Evolutionary conservation across 1,139 yeast species (phyloP), one percentile per base, ranked within the genome.

Genomic region (Scheffersomyces lignicola): DNA sequence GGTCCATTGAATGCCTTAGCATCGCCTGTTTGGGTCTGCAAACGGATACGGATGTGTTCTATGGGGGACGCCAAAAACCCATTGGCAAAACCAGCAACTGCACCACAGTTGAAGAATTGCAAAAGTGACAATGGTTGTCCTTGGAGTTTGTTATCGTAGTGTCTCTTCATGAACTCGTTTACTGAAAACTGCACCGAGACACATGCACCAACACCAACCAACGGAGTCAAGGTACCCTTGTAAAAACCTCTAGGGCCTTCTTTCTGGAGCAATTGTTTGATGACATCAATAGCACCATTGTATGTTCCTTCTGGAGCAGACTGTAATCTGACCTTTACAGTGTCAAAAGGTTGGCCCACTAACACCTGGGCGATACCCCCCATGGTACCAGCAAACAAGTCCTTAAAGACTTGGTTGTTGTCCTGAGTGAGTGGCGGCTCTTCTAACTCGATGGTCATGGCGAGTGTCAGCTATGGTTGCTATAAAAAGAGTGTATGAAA

Each of bases 281-380:
- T 80, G 5, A 88, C 96, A 49, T 87, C 95, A 33, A 78, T 52
- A 0, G 96, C 83, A 4, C 89, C 88, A 10, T 65, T 64, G 48
- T 86, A 86, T 16, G 81, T 78, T 3, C 94, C 92, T 31, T 78
- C 81, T 2, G 88, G 80, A 1, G 95, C 88, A 7, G 92, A 82
- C 54, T 90, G 97, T 32, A 90, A 69, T 44, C 97, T 75, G 24
- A 90, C 97, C 60, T 89, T 90, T 31, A 94, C 87, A 8, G 96
- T 87, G 58, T 90, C 97, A 52, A 90, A 90, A 9, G 97, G 97
- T 60, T 90, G 97, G 21, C 97, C 97, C n/a, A 84, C 87, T 31
- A 90, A 67, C 10, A 90, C 97, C 62, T 90, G 97, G 11, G 96
- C 89, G 31, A 90, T 78, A 40, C 97, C 97, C 41, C 97, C 97